Evolutionary conservation across 495 filamentous ascomycete genomes (phyloP).

Genomic region (Hypoxylon subgilvum): DNA sequence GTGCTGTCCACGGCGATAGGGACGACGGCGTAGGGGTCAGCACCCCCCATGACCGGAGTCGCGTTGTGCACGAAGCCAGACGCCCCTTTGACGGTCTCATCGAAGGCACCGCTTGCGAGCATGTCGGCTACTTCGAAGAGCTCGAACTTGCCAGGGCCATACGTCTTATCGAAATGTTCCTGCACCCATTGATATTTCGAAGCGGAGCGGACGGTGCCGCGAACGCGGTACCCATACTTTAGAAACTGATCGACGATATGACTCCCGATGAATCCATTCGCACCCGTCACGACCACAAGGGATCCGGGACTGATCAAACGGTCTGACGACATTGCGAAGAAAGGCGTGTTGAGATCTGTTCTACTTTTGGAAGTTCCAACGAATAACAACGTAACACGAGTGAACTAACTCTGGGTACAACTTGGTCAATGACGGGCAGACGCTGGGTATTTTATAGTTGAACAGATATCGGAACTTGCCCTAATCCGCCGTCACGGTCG

Average conservation of each 20-base stretch:
- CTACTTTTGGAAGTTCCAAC: no score
- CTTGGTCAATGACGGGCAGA: no score
- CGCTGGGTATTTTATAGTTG: no score
- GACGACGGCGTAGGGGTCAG: conserved; percentile 13
- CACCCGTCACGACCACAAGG: conserved; percentile 29
- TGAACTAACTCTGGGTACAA: no score
- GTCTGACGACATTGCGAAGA: no score
- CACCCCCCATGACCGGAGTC: conserved; percentile 13
- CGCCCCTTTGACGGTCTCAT: conserved; percentile 20
- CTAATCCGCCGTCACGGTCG: no score
- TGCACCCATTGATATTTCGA: conserved; percentile 19
- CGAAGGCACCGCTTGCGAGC: conserved; percentile 19
- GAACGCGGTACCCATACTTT: conserved; percentile 21
- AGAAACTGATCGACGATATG: conserved; percentile 29
- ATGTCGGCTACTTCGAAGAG: conserved; percentile 29
- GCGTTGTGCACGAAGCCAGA: conserved; percentile 26
- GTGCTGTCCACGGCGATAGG: conserved; percentile 13
- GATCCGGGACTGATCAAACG: conserved; percentile 10
- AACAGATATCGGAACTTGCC: no score
- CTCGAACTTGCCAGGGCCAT: conserved; percentile 21
- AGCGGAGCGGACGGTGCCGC: conserved; percentile 29
- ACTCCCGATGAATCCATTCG: conserved; percentile 28
- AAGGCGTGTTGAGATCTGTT: no score
- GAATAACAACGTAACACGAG: no score
- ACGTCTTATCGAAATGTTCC: conserved; percentile 19